Percentiles rank a stretch among this genome's conserved stretches.
phyloP scores from a whole-genome alignment of 73 alveolate species.

The Tetrahymena elliotti region DNA sequence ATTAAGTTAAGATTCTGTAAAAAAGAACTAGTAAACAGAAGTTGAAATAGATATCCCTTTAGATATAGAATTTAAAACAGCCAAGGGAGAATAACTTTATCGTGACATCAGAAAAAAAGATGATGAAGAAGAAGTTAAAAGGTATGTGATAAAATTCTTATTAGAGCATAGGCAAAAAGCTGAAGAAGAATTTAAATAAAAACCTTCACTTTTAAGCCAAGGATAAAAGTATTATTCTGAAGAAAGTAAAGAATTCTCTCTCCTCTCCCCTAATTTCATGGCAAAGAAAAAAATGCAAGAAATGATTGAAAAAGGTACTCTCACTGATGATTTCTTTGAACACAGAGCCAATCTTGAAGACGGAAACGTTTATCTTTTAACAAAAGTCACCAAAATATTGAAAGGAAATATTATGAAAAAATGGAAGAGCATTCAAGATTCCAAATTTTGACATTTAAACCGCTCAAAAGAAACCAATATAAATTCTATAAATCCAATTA shows the following conservation, averaged over 20 bases:
- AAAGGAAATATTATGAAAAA: constrained; percentile 32
- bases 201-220: not conserved
- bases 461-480: no score
- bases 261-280: constrained; percentile 26
- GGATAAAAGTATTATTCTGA: constrained; percentile 23
- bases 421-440: constrained; percentile 24
- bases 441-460: not conserved
- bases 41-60: not conserved
- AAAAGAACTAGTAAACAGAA: not conserved
- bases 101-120: not conserved
- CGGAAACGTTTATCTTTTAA: constrained; percentile 6
- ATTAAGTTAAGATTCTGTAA: not conserved
- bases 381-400: constrained; percentile 9
- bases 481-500: no score
- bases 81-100: not conserved
- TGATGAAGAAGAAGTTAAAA: not conserved
- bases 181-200: not conserved
- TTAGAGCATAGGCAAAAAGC: not conserved
- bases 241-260: constrained; percentile 34
- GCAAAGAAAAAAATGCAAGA: constrained; percentile 5
- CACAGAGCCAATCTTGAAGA: constrained; percentile 27
- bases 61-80: not conserved
- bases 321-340: constrained; percentile 13
- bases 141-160: not conserved
- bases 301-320: not conserved